A percentile compares a stretch with the other conserved stretches of the same genome.
phyloP scores from a whole-genome alignment of 2,329 filamentous ascomycete genomes.

The Penicillium hordei region DNA sequence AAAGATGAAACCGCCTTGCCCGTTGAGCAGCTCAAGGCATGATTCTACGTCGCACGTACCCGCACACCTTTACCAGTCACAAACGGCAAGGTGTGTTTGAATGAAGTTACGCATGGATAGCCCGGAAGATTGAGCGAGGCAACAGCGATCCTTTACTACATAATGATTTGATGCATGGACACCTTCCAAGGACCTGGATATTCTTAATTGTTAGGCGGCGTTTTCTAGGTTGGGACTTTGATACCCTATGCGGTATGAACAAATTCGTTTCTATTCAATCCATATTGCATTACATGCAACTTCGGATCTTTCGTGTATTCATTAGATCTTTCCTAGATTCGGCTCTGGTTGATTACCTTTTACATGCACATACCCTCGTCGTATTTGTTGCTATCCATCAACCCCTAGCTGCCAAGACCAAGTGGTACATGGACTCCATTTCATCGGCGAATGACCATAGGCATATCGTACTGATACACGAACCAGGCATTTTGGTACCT shows the following conservation, averaged over 20 bases:
- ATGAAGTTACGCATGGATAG: conserved; percentile 21
- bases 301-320: conserved; percentile 10
- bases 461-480: conserved; percentile 58
- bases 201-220: conserved; percentile 14
- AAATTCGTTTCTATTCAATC: conserved; percentile 13
- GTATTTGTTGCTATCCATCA: not conserved
- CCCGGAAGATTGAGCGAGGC: conserved; percentile 1
- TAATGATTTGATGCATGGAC: conserved; percentile 26
- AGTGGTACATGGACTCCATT: not conserved
- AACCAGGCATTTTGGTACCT: conserved; percentile 60
- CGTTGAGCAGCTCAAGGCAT: conserved; percentile 14
- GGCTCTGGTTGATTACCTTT: not conserved
- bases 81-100: conserved; percentile 7
- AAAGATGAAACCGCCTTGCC: conserved; percentile 16
- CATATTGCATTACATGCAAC: conserved; percentile 8
- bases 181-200: conserved; percentile 9
- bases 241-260: conserved; percentile 25
- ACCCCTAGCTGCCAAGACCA: not conserved
- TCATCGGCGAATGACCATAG: conserved; percentile 39
- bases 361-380: not conserved
- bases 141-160: conserved; percentile 12
- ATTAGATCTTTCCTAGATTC: conserved; percentile 2
- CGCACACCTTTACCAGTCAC: not conserved
- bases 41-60: conserved; percentile 2
- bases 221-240: conserved; percentile 19